Evolutionary conservation across 2,329 filamentous ascomycete species (phyloP).

Genomic region (Colletotrichum scovillei): DNA sequence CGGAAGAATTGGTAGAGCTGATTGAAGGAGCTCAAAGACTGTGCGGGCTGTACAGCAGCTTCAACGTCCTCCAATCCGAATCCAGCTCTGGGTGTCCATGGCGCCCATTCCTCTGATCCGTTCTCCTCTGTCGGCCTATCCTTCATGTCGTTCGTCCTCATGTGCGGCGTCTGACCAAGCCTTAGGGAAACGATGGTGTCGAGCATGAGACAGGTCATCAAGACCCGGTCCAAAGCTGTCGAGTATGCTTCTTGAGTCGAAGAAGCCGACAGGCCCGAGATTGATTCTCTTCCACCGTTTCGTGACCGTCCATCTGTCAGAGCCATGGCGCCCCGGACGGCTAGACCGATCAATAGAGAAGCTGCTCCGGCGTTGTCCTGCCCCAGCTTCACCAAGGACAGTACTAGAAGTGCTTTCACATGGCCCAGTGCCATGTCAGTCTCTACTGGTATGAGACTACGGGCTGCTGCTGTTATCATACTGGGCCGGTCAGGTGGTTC

Average conservation of each 20-base stretch:
- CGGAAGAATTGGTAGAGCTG: constrained; percentile 53
- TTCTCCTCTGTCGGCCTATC: constrained; percentile 68
- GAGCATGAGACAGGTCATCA: constrained; percentile 70
- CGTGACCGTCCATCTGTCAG: constrained; percentile 14
- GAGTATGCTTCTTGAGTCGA: constrained; percentile 12
- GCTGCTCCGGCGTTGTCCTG: constrained; percentile 67
- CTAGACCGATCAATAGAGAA: constrained; percentile 73
- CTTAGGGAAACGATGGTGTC: constrained; percentile 68
- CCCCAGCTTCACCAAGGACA: constrained; percentile 73
- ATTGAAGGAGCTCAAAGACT: constrained; percentile 54
- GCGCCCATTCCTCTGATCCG: constrained; percentile 79
- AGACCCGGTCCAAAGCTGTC: constrained; percentile 37
- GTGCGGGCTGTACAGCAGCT: constrained; percentile 41
- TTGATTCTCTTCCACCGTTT: neutral
- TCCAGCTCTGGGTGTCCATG: constrained; percentile 68
- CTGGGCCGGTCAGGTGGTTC: constrained; percentile 43
- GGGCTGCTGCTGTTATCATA: constrained; percentile 61
- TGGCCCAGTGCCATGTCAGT: constrained; percentile 53
- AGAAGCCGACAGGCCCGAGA: neutral
- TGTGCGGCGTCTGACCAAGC: constrained; percentile 61
- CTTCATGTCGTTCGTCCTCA: constrained; percentile 59
- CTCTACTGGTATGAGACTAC: constrained; percentile 59
- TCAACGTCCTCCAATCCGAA: constrained; percentile 43
- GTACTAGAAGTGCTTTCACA: constrained; percentile 66
- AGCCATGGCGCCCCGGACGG: constrained; percentile 54